Evolutionary conservation across 1,284 basidiomycete genomes (phyloP).

Genomic region (Moesziomyces parantarcticus): DNA sequence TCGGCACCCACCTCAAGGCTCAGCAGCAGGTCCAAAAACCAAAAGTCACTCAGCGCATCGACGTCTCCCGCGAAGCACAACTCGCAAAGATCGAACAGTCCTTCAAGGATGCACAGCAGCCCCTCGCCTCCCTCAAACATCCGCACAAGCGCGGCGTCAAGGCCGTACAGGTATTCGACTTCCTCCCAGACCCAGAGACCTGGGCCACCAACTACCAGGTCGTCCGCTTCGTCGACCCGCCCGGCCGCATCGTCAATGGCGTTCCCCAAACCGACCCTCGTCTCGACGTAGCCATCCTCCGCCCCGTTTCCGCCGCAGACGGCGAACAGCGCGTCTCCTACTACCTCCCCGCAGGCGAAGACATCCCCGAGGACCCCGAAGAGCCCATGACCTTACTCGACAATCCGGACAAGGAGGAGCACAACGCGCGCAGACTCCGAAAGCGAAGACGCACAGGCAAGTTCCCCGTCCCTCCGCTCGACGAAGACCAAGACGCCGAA

Average conservation of each 20-base stretch:
- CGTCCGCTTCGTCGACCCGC: constrained; percentile 63
- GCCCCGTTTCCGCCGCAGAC: constrained; percentile 53
- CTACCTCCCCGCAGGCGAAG: constrained; percentile 59
- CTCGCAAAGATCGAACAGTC: constrained; percentile 61
- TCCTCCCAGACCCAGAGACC: constrained; percentile 66
- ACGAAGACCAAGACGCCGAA: constrained; percentile 14
- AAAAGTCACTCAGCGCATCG: constrained; percentile 43
- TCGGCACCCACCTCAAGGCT: constrained; percentile 58
- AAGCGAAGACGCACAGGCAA: constrained; percentile 59
- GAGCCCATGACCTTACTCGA: constrained; percentile 37
- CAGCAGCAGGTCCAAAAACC: constrained; percentile 49
- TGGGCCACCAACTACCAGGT: constrained; percentile 65
- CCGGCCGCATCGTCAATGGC: constrained; percentile 55
- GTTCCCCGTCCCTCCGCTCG: constrained; percentile 39
- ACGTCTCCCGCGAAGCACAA: constrained; percentile 58
- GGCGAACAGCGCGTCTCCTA: constrained; percentile 61
- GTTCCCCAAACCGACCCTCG: constrained; percentile 53
- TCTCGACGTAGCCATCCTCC: constrained; percentile 56
- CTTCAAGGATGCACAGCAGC: constrained; percentile 55
- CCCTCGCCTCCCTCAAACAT: constrained; percentile 53
- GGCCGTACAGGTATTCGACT: constrained; percentile 59
- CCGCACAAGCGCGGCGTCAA: constrained; percentile 62
- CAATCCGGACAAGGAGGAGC: constrained; percentile 38
- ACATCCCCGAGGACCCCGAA: constrained; percentile 43
- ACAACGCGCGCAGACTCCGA: constrained; percentile 50